phyloP scores from a whole-genome alignment of 768 basidiomycete species.

The Scleroderma citrinum region DNA sequence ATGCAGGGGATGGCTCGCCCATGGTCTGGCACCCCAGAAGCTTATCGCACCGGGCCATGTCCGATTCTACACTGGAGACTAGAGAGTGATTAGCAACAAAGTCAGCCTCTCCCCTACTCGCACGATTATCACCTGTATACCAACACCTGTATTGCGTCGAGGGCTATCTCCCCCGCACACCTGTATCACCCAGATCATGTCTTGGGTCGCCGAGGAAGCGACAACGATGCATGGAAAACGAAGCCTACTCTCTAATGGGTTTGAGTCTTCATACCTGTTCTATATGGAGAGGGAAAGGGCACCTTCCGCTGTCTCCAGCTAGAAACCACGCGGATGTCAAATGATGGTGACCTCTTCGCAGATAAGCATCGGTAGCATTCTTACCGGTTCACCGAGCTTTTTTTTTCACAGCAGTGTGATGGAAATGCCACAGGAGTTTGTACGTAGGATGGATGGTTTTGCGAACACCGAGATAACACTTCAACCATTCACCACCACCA shows the following conservation, averaged over 20 bases:
- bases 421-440: neutral
- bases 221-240: conserved; percentile 15
- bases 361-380: neutral
- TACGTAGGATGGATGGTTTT: too few species aligned
- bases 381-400: neutral
- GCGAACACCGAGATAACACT: too few species aligned
- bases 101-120: neutral
- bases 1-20: conserved; percentile 25
- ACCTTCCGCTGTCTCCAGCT: conserved; percentile 6
- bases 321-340: conserved; percentile 3
- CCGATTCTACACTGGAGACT: conserved; percentile 23
- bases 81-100: conserved; percentile 13
- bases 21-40: conserved; percentile 29
- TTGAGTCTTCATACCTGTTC: conserved; percentile 8
- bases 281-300: conserved; percentile 12
- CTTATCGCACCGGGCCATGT: conserved; percentile 23
- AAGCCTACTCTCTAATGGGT: conserved; percentile 12
- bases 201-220: conserved; percentile 10
- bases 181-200: conserved; percentile 1
- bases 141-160: neutral
- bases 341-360: conserved; percentile 1
- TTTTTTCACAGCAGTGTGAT: neutral
- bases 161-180: neutral
- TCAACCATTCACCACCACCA: neutral
- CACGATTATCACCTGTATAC: neutral